phyloP scores from a whole-genome alignment of 1,284 basidiomycete genomes.

The Athelia psychrophila region DNA sequence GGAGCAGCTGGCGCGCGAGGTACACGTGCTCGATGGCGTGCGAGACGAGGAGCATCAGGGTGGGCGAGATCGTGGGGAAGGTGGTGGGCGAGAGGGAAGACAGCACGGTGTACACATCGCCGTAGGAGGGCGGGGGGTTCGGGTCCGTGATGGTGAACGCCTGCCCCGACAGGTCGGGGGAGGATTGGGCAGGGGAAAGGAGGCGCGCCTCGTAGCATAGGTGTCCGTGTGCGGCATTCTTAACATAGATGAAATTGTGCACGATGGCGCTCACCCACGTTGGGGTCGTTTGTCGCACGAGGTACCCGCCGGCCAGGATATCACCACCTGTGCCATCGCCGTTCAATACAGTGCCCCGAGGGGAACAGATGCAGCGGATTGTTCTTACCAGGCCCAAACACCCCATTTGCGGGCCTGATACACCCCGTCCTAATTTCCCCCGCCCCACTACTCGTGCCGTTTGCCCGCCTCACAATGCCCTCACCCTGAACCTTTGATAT shows the following conservation, averaged over 20 bases:
- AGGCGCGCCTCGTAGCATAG: conserved; percentile 49
- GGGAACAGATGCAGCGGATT: too few species aligned
- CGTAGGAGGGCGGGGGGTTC: conserved; percentile 55
- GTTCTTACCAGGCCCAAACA: conserved; percentile 61
- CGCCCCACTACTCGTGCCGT: conserved; percentile 35
- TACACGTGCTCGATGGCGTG: conserved; percentile 55
- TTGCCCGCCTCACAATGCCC: conserved; percentile 49
- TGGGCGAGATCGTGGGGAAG: conserved; percentile 54
- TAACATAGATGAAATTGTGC: conserved; percentile 68
- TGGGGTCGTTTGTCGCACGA: conserved; percentile 55
- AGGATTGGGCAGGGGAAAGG: conserved; percentile 33
- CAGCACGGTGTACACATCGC: conserved; percentile 55
- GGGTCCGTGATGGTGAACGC: conserved; percentile 64
- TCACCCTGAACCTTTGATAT: conserved; percentile 57
- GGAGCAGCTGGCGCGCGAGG: conserved; percentile 38
- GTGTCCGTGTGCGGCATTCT: conserved; percentile 70
- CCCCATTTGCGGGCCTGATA: conserved; percentile 71
- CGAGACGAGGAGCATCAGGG: conserved; percentile 51
- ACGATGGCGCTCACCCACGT: conserved; percentile 58
- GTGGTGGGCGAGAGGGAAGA: conserved; percentile 46
- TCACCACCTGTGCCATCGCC: conserved; percentile 59
- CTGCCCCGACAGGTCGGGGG: conserved; percentile 69
- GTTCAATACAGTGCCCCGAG: too few species aligned
- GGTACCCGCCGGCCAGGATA: conserved; percentile 57
- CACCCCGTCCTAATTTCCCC: conserved; percentile 59